These are phyloP conservation scores for Saccharomycopsis olivae DNA, from an alignment of 805 yeast genomes.

Conservation along the genomic window DNA sequence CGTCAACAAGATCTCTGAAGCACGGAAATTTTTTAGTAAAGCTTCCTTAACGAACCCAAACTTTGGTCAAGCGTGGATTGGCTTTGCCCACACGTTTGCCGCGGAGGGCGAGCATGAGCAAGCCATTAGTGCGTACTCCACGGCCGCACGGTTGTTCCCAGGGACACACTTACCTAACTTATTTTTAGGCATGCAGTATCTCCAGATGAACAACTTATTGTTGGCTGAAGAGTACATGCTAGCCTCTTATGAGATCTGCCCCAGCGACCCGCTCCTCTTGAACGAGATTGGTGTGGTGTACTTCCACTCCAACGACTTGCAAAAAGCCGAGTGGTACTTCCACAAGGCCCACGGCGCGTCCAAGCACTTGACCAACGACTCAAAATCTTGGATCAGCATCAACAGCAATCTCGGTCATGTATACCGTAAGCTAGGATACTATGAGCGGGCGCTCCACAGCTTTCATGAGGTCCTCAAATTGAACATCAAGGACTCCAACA, in stretches of 20 bases:
- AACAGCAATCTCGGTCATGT: constrained; percentile 86
- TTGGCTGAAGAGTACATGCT: constrained; percentile 79
- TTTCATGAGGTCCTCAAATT: constrained; percentile 67
- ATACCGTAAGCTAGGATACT: constrained; percentile 53
- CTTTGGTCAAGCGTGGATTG: constrained; percentile 95
- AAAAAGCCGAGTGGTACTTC: constrained; percentile 60
- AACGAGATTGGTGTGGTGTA: constrained; percentile 92
- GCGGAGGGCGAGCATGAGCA: constrained; percentile 99
- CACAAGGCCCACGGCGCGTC: constrained; percentile 64
- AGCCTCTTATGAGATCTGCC: constrained; percentile 68
- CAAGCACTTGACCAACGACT: constrained; percentile 58
- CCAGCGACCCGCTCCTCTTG: constrained; percentile 74
- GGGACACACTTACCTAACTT: constrained; percentile 85
- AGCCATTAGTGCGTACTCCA: constrained; percentile 93
- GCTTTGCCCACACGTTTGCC: constrained; percentile 96
- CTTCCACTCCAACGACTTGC: constrained; percentile 61
- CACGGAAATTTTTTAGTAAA: constrained; percentile 78
- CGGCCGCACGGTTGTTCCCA: constrained; percentile 84
- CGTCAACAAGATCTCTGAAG: constrained; percentile 63
- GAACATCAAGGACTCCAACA: constrained; percentile 60
- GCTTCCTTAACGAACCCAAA: constrained; percentile 83
- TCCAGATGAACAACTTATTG: constrained; percentile 73
- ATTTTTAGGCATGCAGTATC: constrained; percentile 92
- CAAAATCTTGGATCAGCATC: constrained; percentile 76
- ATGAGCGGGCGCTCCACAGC: constrained; percentile 57